These are phyloP conservation scores for Echinosophora koreensis DNA, from an alignment of 306 rosid species.

Conservation along the genomic window DNA sequence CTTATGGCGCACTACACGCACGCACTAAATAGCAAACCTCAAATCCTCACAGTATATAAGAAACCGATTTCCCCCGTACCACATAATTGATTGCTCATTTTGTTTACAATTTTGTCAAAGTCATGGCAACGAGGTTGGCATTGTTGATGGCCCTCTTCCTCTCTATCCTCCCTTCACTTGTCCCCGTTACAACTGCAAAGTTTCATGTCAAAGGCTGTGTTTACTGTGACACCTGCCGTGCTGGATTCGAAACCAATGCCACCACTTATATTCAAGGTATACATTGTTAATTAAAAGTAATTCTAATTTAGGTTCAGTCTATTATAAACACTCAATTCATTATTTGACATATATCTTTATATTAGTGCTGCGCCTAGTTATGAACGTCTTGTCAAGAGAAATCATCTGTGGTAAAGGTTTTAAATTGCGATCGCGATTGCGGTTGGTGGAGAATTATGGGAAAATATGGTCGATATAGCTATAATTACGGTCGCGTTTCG, in stretches of 20 bases:
- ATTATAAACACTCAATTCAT: too few species aligned
- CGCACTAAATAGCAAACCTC: slow-evolving; percentile 1
- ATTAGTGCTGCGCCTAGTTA: too few species aligned
- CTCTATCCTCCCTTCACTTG: slow-evolving; percentile 33
- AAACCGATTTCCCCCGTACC: neutral
- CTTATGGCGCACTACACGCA: slow-evolving; percentile 43
- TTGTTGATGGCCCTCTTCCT: slow-evolving; percentile 53
- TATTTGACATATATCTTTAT: too few species aligned
- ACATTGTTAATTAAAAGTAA: too few species aligned
- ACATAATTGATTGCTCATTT: slow-evolving; percentile 11
- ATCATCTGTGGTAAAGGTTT: too few species aligned
- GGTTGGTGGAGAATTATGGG: too few species aligned
- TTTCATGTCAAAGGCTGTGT: slow-evolving; percentile 57
- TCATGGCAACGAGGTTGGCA: slow-evolving; percentile 38
- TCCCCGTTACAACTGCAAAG: slow-evolving; percentile 15
- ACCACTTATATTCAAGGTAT: slow-evolving; percentile 58
- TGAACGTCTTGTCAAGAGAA: too few species aligned
- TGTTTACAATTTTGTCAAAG: neutral
- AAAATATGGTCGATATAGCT: too few species aligned
- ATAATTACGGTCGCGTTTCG: too few species aligned
- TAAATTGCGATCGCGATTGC: too few species aligned
- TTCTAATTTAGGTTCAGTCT: too few species aligned
- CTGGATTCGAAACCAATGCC: slow-evolving; percentile 78
- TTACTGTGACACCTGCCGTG: slow-evolving; percentile 86
- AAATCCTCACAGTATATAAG: slow-evolving; percentile 20